phyloP scores from a whole-genome alignment of 1,284 basidiomycete species.

The Apiotrichum sp. region DNA sequence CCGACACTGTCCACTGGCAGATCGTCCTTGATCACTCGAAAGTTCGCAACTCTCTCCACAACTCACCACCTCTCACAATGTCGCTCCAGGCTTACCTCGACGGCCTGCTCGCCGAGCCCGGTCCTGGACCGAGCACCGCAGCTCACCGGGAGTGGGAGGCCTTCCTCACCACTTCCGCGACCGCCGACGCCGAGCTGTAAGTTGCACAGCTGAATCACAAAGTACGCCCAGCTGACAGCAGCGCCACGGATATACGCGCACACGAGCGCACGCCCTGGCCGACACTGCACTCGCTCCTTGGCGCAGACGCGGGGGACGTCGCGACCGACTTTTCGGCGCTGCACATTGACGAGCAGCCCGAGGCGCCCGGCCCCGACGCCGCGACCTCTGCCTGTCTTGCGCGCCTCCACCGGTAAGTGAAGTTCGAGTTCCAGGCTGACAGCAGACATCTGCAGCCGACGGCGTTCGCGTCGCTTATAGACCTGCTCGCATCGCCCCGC shows the following conservation, averaged over 20 bases:
- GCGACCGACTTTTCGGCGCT: not conserved
- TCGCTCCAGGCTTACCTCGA: slow-evolving; percentile 11
- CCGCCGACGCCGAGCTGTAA: slow-evolving; percentile 1
- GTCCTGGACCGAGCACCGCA: slow-evolving; percentile 10
- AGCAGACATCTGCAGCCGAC: slow-evolving; percentile 16
- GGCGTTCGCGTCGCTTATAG: slow-evolving; percentile 29
- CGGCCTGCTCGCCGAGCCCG: slow-evolving; percentile 8
- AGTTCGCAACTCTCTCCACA: too few species aligned
- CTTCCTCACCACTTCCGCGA: not conserved
- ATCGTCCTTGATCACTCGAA: too few species aligned
- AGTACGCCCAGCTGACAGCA: not conserved
- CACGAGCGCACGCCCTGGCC: slow-evolving; percentile 12
- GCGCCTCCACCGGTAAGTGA: slow-evolving; percentile 7
- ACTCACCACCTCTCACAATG: slow-evolving; percentile 1
- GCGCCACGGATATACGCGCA: not conserved
- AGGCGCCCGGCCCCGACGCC: not conserved
- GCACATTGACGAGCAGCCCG: not conserved
- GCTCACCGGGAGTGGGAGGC: slow-evolving; percentile 17
- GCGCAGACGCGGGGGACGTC: not conserved
- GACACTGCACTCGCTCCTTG: slow-evolving; percentile 12
- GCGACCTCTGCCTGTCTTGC: slow-evolving; percentile 2
- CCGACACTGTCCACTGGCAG: too few species aligned
- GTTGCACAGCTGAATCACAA: not conserved
- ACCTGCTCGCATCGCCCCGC: slow-evolving; percentile 28
- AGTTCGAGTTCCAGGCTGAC: not conserved